Conservation (phyloP, 768 basidiomycete species). For the Leccinum rimulosum region DNA sequence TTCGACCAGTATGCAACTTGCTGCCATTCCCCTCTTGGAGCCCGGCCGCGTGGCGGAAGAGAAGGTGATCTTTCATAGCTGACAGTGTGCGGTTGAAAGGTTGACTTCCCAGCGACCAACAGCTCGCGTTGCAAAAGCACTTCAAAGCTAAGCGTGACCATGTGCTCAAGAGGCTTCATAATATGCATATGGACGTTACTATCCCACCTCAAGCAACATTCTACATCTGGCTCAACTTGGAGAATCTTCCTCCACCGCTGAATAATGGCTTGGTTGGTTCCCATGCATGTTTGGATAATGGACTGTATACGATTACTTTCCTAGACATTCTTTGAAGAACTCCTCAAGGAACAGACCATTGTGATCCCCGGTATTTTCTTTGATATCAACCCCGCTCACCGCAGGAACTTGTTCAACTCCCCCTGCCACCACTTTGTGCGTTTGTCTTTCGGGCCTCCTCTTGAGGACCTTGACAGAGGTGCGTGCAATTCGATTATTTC, state of each 20-base stretch:
- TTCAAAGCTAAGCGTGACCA: constrained; percentile 92
- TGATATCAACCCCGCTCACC: constrained; percentile 73
- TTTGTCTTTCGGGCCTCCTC: constrained; percentile 80
- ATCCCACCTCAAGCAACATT: constrained; percentile 82
- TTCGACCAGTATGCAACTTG: constrained; percentile 68
- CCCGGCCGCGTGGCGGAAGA: constrained; percentile 65
- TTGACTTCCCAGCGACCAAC: constrained; percentile 2
- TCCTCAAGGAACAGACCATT: constrained; percentile 87
- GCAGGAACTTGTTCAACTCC: constrained; percentile 86
- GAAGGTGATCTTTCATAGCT: constrained; percentile 42
- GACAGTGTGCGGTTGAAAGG: background rate
- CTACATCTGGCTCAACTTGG: constrained; percentile 92
- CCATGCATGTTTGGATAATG: background rate
- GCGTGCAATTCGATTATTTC: constrained; percentile 9
- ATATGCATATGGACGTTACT: constrained; percentile 73
- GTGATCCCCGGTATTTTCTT: constrained; percentile 92
- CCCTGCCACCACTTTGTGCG: constrained; percentile 91
- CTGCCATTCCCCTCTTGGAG: constrained; percentile 81
- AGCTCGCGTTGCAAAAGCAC: constrained; percentile 83
- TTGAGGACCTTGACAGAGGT: constrained; percentile 79
- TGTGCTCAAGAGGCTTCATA: constrained; percentile 75
- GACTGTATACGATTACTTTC: constrained; percentile 2
- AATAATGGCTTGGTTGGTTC: constrained; percentile 78
- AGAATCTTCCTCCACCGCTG: constrained; percentile 72
- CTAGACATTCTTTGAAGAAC: constrained; percentile 90